phyloP scores from a whole-genome alignment of 306 rosid genomes.

The Oxytropis ochrocephala region DNA sequence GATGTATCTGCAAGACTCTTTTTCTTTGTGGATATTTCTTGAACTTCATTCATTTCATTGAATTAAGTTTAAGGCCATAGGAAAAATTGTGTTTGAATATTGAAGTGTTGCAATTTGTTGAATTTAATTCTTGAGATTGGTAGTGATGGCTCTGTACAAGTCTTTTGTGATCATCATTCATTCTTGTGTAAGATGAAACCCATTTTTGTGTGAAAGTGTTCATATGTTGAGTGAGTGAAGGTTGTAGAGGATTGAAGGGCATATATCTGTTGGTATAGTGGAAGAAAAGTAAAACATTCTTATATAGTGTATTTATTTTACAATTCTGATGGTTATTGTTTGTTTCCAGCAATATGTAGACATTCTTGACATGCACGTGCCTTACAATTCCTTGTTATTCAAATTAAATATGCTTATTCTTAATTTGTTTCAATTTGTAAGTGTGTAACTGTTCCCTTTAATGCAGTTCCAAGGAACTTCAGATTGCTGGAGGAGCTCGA shows the following conservation, averaged over 20 bases:
- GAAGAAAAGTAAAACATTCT: neutral
- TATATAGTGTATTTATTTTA: neutral
- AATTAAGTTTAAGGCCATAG: neutral
- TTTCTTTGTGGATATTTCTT: neutral
- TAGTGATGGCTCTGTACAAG: neutral
- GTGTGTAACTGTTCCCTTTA: conserved; percentile 9
- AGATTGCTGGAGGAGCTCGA: conserved; percentile 99
- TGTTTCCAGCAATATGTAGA: neutral
- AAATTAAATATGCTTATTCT: neutral
- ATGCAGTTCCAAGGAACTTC: conserved; percentile 95
- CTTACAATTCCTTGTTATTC: neutral
- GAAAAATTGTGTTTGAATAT: neutral
- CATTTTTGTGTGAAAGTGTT: neutral
- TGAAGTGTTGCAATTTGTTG: neutral
- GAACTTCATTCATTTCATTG: neutral
- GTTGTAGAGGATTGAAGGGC: neutral
- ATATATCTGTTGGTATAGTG: neutral
- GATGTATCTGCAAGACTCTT: neutral
- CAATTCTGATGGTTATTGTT: neutral
- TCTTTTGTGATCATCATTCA: neutral
- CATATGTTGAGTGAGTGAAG: neutral
- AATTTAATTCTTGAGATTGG: neutral
- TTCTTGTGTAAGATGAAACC: neutral
- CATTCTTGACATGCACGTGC: neutral
- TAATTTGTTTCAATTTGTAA: neutral